Conservation (phyloP, 805 yeast genomes). For the Yamadazyma nakazawae region DNA sequence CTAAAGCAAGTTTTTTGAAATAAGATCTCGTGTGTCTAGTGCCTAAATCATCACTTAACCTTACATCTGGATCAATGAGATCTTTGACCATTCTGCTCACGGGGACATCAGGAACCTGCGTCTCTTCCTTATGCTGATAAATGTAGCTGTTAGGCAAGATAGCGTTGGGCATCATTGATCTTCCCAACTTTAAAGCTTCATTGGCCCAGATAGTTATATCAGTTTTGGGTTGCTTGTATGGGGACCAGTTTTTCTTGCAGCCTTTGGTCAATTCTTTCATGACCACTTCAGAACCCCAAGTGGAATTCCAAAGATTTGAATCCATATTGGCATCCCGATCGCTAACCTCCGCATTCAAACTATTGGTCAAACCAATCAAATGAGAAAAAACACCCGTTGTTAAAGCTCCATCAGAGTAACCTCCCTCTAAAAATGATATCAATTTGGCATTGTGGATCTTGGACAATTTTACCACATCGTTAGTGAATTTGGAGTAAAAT, state of each 20-base stretch:
- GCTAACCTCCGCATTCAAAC: conserved; percentile 18
- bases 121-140: conserved; percentile 24
- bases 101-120: conserved; percentile 8
- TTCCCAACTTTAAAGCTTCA: conserved; percentile 58
- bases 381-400: conserved; percentile 79
- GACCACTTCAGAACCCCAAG: conserved; percentile 62
- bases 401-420: conserved; percentile 80
- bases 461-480: conserved; percentile 68
- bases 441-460: conserved; percentile 60
- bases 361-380: conserved; percentile 62
- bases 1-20: conserved; percentile 21
- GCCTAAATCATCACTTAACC: conserved; percentile 22
- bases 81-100: conserved; percentile 34
- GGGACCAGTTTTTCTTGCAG: conserved; percentile 63
- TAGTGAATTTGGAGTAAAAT: conserved; percentile 68
- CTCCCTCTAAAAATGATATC: conserved; percentile 76
- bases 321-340: conserved; percentile 13
- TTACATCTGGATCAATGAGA: conserved; percentile 22
- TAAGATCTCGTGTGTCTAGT: conserved; percentile 41
- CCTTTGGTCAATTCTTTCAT: conserved; percentile 67
- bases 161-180: conserved; percentile 58
- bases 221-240: conserved; percentile 49
- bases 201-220: conserved; percentile 61
- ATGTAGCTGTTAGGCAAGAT: conserved; percentile 37
- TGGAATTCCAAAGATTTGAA: conserved; percentile 49